A percentile compares a stretch with the other conserved stretches of the same genome.
These are phyloP conservation scores for Flaveria bidentis DNA, from an alignment of 129 eudicot genomes.

Conservation along the genomic window DNA sequence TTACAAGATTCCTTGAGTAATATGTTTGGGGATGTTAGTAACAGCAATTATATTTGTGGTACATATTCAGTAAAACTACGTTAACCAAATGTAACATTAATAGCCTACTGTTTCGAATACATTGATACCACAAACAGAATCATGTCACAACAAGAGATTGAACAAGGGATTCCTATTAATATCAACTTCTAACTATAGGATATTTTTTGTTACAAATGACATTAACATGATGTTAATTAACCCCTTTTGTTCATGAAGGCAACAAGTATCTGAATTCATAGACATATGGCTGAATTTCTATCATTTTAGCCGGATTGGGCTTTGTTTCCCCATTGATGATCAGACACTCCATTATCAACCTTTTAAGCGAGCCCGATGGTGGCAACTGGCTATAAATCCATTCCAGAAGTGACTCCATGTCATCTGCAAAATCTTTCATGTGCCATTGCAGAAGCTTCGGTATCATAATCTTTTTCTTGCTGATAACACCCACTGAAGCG, in stretches of 20 bases:
- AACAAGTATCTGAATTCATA: constrained; percentile 82
- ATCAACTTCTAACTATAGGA: neutral
- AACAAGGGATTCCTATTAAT: too few relatives aligned
- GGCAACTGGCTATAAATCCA: constrained; percentile 97
- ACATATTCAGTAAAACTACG: too few relatives aligned
- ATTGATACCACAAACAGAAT: too few relatives aligned
- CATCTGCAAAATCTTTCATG: constrained; percentile 96
- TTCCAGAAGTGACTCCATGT: constrained; percentile 85
- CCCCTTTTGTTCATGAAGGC: constrained; percentile 38
- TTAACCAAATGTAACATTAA: too few relatives aligned
- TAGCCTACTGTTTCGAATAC: too few relatives aligned
- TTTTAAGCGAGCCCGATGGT: constrained; percentile 54
- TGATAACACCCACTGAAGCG: constrained; percentile 75
- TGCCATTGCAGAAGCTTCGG: constrained; percentile 96
- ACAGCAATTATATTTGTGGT: too few relatives aligned
- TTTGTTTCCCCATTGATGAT: constrained; percentile 50
- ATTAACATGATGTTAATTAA: constrained; percentile 31
- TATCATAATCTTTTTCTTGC: constrained; percentile 77
- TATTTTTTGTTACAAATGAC: neutral
- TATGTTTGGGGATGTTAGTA: too few relatives aligned
- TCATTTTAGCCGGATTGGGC: constrained; percentile 52
- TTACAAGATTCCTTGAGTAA: too few relatives aligned
- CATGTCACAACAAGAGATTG: too few relatives aligned
- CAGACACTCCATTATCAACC: constrained; percentile 83
- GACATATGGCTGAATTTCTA: constrained; percentile 77